Conservation (phyloP, 225 moss, liverwort and hornwort species). For the Pleurozium schreberi region DNA sequence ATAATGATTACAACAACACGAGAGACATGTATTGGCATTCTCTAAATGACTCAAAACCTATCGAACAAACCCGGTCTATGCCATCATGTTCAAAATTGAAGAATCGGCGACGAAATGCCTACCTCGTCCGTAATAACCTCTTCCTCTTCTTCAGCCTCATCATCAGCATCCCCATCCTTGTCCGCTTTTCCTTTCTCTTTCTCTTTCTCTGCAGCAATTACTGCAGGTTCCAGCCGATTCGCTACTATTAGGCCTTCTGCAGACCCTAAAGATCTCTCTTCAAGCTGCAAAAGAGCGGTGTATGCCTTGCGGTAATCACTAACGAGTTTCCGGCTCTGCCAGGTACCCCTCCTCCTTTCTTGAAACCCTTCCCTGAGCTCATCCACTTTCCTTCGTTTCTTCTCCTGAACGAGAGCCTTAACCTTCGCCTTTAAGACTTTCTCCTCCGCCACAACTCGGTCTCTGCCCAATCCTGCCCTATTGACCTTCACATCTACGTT, state of each 20-base stretch:
- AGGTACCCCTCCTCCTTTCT: constrained; percentile 70
- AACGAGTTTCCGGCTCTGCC: constrained; percentile 69
- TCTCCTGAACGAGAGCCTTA: constrained; percentile 42
- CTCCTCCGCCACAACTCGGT: constrained; percentile 47
- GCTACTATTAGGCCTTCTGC: not conserved
- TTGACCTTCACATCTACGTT: constrained; percentile 63
- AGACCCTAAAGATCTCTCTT: constrained; percentile 40
- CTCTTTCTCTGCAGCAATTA: not conserved
- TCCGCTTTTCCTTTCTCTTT: constrained; percentile 1
- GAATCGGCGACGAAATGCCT: not conserved
- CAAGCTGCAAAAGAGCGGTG: constrained; percentile 70
- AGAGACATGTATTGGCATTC: not conserved
- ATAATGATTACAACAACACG: not conserved
- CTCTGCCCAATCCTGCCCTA: constrained; percentile 69
- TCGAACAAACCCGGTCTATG: not conserved
- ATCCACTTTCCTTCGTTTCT: constrained; percentile 55
- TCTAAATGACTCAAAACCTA: not conserved
- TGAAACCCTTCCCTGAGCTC: constrained; percentile 66
- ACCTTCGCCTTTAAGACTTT: constrained; percentile 26
- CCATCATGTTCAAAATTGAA: not conserved
- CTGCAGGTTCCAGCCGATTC: not conserved
- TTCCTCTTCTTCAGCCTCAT: constrained; percentile 57
- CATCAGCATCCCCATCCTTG: constrained; percentile 19
- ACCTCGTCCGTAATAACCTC: constrained; percentile 83
- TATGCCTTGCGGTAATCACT: constrained; percentile 71